These are phyloP conservation scores for Pseudocercospora fijiensis DNA, from an alignment of 2,329 filamentous ascomycete genomes.

Conservation along the genomic window DNA sequence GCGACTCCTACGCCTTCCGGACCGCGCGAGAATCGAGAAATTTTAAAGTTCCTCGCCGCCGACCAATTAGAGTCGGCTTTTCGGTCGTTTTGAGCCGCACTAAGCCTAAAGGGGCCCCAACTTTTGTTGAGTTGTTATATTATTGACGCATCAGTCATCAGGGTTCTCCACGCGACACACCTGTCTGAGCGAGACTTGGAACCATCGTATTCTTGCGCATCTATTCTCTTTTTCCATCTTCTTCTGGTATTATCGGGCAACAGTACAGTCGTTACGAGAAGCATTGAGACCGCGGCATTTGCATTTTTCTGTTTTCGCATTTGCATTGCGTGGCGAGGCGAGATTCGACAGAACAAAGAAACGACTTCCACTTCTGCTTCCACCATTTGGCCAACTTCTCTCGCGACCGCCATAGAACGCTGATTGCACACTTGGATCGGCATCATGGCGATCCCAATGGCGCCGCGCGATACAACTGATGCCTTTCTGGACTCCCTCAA, in stretches of 20 bases:
- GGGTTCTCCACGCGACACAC: not conserved
- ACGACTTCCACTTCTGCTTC: not conserved
- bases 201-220: not conserved
- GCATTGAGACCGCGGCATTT: not conserved
- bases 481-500: slow-evolving; percentile 13
- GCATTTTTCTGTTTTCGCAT: not conserved
- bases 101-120: no score
- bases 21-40: no score
- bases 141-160: no score
- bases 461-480: slow-evolving; percentile 8
- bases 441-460: slow-evolving; percentile 17
- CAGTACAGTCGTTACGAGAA: not conserved
- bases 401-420: slow-evolving; percentile 11
- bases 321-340: slow-evolving; percentile 1
- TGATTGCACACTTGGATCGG: slow-evolving; percentile 11
- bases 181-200: not conserved
- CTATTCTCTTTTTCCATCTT: not conserved
- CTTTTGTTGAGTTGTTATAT: no score
- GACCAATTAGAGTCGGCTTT: no score
- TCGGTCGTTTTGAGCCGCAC: no score
- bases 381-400: not conserved
- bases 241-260: not conserved
- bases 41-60: no score
- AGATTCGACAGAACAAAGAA: slow-evolving; percentile 3
- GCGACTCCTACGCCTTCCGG: no score